Conservation (phyloP, 306 rosid species). For the Malus fusca region DNA sequence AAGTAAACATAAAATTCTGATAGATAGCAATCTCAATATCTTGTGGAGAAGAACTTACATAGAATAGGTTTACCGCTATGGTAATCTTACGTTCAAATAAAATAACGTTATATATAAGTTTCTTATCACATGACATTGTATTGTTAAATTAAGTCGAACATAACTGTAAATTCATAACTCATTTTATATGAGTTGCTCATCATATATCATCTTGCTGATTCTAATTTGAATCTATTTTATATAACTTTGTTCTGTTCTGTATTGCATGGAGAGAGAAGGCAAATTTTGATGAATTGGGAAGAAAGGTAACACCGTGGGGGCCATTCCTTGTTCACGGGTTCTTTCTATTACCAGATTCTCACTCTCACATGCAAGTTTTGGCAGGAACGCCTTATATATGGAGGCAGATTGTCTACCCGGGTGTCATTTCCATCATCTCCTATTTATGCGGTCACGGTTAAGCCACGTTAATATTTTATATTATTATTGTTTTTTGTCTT, state of each 20-base stretch:
- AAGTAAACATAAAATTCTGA: constrained; percentile 18
- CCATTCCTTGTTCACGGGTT: constrained; percentile 79
- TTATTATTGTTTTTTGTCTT: no score
- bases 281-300: constrained; percentile 30
- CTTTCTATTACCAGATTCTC: constrained; percentile 61
- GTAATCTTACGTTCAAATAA: no score
- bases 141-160: no score
- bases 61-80: no score
- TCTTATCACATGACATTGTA: no score
- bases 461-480: no score
- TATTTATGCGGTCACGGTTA: no score
- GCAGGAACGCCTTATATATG: no score
- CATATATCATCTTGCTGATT: background rate
- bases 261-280: constrained; percentile 37
- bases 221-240: constrained; percentile 5
- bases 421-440: fast-evolving
- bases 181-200: background rate
- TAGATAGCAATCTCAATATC: constrained; percentile 27
- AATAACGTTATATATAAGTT: no score
- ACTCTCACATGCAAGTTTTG: constrained; percentile 30
- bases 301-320: constrained; percentile 48
- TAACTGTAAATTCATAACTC: no score
- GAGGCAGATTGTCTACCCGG: no score
- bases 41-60: background rate
- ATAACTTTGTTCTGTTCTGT: constrained; percentile 16